Base-by-base conservation (phyloP, 1,139 yeast genomes). In the Tardiomyces depauwii region DNA sequence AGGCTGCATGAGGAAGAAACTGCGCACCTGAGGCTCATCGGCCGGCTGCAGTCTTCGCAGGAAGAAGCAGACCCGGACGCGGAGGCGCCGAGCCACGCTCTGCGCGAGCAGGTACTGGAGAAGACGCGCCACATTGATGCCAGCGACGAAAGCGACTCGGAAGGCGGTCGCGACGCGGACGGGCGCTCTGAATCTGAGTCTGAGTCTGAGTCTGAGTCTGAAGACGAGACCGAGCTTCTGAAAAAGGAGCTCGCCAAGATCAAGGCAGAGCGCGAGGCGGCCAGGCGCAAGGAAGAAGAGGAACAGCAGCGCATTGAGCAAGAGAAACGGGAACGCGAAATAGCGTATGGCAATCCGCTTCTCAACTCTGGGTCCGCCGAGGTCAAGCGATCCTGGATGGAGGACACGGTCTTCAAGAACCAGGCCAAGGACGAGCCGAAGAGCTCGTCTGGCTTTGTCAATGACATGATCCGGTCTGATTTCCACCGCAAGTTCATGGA, bases 401-500 rank as follows among this genome's bases (percentile, higher is more conserved):
- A 68, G 12, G 73, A 72, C 33, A 71, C 80, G 2, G 66, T 72
- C 12, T 73, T 73, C 58, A 70, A 67, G 50, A 67, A 68, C 44
- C 66, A 68, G 42, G 65, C 67, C 32, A 53, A 57, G 25, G 50
- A 53, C 39, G 44, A 53, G 21, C 55, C 57, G 28, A 57, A 61
- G 21, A 3, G 5, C 10, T 30, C 36, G 16, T 21, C 25, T 21
- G 64, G 62, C n/a, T 80, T 73, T 56, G 73, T 83, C 18, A 84
- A 82, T 50, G 85, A 85, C 55, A 68, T 85, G 49, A 61, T 82
- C 19, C 69, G 78, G 45, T 82, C 91, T 4, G 82, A 81, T 19
- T 77, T 76, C 54, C 95, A 88, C 60, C 72, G 77, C 52, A 73
- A 77, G 50, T 87, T 88, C 58, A 65, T 88, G 65, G 72, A 79